phyloP scores from a whole-genome alignment of 352 stramenopile species.

The Phytophthora nicotianae region DNA sequence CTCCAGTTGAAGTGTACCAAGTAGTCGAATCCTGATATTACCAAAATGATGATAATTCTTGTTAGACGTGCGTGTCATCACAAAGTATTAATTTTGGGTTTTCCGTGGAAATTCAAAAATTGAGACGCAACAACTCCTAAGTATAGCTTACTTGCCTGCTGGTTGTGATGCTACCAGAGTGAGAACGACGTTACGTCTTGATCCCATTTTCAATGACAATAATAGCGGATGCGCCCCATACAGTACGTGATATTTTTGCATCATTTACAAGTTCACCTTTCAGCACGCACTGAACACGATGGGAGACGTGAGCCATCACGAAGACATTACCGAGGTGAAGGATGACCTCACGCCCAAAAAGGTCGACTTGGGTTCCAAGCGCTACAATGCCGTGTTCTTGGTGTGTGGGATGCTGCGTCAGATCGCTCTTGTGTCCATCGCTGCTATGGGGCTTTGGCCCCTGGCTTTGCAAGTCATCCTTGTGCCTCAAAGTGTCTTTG shows the following conservation, averaged over 20 bases:
- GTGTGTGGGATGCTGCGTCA: conserved; percentile 28
- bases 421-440: conserved; percentile 37
- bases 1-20: too few relatives aligned
- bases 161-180: too few relatives aligned
- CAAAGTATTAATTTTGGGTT: too few relatives aligned
- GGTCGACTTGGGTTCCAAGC: conserved; percentile 1
- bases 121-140: too few relatives aligned
- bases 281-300: conserved; percentile 1
- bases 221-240: neutral
- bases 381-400: conserved; percentile 1
- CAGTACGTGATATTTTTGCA: neutral
- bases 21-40: too few relatives aligned
- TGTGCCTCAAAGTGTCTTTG: conserved; percentile 41
- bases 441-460: conserved; percentile 45
- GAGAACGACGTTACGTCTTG: neutral
- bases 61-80: too few relatives aligned
- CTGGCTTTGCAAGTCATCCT: conserved; percentile 36
- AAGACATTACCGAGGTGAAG: conserved; percentile 1
- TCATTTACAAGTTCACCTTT: neutral
- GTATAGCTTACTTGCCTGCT: too few relatives aligned
- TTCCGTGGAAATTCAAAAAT: too few relatives aligned
- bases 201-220: neutral
- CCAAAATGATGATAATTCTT: too few relatives aligned
- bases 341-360: conserved; percentile 7
- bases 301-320: conserved; percentile 4